Conservation (phyloP, 2,329 filamentous ascomycete genomes). For the Xylariales sp. region DNA sequence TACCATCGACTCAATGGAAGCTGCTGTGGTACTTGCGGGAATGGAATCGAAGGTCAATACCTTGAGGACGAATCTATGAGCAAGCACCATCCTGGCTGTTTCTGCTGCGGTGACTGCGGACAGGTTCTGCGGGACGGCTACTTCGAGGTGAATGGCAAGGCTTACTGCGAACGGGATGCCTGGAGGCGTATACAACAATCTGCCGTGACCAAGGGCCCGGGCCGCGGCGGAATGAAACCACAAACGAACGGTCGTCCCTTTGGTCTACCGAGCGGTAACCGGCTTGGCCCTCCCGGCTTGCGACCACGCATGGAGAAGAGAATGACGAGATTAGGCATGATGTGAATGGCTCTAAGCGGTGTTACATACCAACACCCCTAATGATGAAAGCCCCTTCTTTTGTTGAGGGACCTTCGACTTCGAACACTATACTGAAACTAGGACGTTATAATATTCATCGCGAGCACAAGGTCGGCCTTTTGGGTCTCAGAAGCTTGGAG, state of each 20-base stretch:
- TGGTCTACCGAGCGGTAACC: constrained; percentile 29
- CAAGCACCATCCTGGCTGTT: constrained; percentile 85
- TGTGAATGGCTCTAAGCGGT: constrained; percentile 22
- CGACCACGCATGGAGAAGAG: constrained; percentile 56
- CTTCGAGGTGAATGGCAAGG: constrained; percentile 76
- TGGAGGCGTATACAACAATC: constrained; percentile 46
- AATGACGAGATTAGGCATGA: constrained; percentile 57
- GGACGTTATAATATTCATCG: constrained; percentile 1
- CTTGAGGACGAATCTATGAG: constrained; percentile 72
- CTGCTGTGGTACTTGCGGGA: constrained; percentile 72
- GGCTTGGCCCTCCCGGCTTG: constrained; percentile 27
- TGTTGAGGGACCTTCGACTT: constrained; percentile 1
- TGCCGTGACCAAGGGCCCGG: constrained; percentile 19
- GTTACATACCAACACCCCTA: neutral
- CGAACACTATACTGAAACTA: neutral
- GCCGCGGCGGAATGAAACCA: constrained; percentile 13
- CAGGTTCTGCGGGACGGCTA: constrained; percentile 76
- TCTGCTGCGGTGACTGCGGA: constrained; percentile 77
- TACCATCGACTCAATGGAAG: constrained; percentile 91
- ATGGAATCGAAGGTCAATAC: constrained; percentile 90
- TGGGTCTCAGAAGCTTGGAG: neutral
- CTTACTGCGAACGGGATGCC: constrained; percentile 86
- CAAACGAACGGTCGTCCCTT: constrained; percentile 22
- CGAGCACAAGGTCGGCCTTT: neutral
- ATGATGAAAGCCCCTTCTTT: constrained; percentile 1